phyloP scores from a whole-genome alignment of 768 basidiomycete species.

The Omphalotus guepiniiformis region DNA sequence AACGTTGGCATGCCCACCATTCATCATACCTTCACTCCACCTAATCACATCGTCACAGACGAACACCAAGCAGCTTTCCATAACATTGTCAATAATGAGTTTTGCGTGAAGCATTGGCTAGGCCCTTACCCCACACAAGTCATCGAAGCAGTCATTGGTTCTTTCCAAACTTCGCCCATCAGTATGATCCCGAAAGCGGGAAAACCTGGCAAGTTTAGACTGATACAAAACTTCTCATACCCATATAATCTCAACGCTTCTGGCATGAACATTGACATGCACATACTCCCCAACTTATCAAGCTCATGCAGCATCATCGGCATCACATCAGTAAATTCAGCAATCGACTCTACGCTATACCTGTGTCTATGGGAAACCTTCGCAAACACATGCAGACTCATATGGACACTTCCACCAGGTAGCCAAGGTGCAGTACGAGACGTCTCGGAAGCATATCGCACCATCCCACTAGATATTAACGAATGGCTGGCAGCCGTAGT shows the following conservation, averaged over 20 bases:
- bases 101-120: slow-evolving; percentile 22
- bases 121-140: slow-evolving; percentile 24
- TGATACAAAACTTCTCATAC: slow-evolving; percentile 36
- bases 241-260: slow-evolving; percentile 18
- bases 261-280: too few relatives aligned
- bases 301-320: too few relatives aligned
- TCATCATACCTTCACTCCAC: background rate
- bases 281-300: too few relatives aligned
- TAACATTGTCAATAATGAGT: slow-evolving; percentile 19
- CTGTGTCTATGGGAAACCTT: slow-evolving; percentile 26
- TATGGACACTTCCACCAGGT: slow-evolving; percentile 25
- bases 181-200: slow-evolving; percentile 31
- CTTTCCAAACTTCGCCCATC: slow-evolving; percentile 34
- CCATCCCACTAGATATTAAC: slow-evolving; percentile 21
- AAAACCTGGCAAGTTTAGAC: slow-evolving; percentile 25
- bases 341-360: slow-evolving; percentile 6
- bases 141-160: slow-evolving; percentile 27
- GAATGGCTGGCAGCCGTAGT: slow-evolving; percentile 26
- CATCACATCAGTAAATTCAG: slow-evolving; percentile 3
- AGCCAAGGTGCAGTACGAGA: slow-evolving; percentile 27
- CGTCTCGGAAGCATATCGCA: slow-evolving; percentile 29
- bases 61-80: slow-evolving; percentile 10
- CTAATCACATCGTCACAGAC: background rate
- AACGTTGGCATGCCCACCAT: background rate
- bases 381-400: slow-evolving; percentile 15